These are phyloP conservation scores for Entomortierella parvispora DNA, from an alignment of 192 early-diverging fungal genomes.

Conservation along the genomic window DNA sequence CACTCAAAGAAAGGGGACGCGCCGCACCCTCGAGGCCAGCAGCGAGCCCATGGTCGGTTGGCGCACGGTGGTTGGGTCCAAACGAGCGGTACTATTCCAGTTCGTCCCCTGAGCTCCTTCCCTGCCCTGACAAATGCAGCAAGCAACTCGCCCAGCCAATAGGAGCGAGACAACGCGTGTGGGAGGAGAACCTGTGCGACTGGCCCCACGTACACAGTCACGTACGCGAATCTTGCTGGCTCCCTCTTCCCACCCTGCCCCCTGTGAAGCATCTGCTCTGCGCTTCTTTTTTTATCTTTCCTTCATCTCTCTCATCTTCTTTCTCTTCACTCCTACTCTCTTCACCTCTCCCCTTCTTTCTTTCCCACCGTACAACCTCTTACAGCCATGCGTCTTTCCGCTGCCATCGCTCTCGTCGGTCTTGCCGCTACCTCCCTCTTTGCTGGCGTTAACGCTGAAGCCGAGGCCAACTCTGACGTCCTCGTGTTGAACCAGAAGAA, in stretches of 20 bases:
- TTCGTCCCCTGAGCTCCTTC: too few species aligned
- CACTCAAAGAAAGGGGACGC: too few species aligned
- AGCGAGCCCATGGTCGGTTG: neutral
- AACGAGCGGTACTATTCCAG: neutral
- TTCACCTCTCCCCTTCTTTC: constrained; percentile 4
- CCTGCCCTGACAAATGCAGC: too few species aligned
- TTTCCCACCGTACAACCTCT: neutral
- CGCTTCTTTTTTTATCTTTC: neutral
- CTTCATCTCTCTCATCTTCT: constrained; percentile 8
- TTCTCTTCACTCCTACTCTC: constrained; percentile 10
- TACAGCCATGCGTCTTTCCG: constrained; percentile 45
- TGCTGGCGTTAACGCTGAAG: constrained; percentile 45
- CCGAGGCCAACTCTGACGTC: constrained; percentile 57
- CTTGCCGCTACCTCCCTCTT: constrained; percentile 45
- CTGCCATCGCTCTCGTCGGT: constrained; percentile 48
- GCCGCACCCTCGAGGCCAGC: too few species aligned
- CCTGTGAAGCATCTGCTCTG: neutral
- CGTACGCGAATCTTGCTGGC: too few species aligned
- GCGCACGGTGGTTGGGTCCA: neutral
- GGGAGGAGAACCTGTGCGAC: too few species aligned
- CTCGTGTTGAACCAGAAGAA: constrained; percentile 63
- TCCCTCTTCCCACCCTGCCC: neutral
- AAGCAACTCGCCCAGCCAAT: too few species aligned
- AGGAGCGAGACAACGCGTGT: too few species aligned
- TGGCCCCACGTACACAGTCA: too few species aligned